These are phyloP conservation scores for Hypoxylon sp. DNA, from an alignment of 2,329 filamentous ascomycete species.

Conservation along the genomic window DNA sequence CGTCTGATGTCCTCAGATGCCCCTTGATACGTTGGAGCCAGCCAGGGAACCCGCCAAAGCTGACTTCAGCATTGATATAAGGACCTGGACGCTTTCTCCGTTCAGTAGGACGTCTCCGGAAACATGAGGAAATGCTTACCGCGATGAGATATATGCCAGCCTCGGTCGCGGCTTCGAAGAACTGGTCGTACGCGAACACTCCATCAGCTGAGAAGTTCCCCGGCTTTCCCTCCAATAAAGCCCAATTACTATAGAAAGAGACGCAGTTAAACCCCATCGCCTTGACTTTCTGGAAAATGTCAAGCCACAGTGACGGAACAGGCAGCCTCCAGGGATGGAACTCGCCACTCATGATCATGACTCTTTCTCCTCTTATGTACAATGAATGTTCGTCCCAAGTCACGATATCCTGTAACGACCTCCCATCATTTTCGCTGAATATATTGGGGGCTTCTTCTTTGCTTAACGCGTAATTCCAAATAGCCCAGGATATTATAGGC, in stretches of 20 bases:
- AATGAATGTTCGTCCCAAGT: conserved; percentile 78
- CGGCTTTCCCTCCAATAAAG: conserved; percentile 79
- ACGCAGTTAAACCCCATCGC: conserved; percentile 84
- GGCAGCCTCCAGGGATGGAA: conserved; percentile 73
- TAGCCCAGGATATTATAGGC: conserved; percentile 11
- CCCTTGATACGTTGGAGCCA: conserved; percentile 80
- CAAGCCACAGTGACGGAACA: conserved; percentile 69
- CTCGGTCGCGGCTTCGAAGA: conserved; percentile 80
- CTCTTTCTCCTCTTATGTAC: conserved; percentile 73
- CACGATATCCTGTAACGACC: conserved; percentile 53
- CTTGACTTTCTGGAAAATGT: conserved; percentile 87
- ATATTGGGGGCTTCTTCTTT: not conserved
- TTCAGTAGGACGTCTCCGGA: conserved; percentile 10
- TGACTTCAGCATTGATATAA: conserved; percentile 83
- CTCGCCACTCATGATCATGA: conserved; percentile 77
- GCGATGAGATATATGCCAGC: conserved; percentile 83
- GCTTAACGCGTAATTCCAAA: conserved; percentile 19
- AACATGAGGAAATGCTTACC: conserved; percentile 12
- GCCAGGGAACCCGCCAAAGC: conserved; percentile 83
- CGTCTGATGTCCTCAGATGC: conserved; percentile 72
- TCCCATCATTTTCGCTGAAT: conserved; percentile 6
- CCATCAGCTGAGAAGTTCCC: conserved; percentile 80
- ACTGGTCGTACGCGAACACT: conserved; percentile 79
- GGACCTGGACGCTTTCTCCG: conserved; percentile 68
- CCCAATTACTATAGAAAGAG: conserved; percentile 86